Conservation (phyloP, 2,329 filamentous ascomycete species). For the Monilinia fructigena region DNA sequence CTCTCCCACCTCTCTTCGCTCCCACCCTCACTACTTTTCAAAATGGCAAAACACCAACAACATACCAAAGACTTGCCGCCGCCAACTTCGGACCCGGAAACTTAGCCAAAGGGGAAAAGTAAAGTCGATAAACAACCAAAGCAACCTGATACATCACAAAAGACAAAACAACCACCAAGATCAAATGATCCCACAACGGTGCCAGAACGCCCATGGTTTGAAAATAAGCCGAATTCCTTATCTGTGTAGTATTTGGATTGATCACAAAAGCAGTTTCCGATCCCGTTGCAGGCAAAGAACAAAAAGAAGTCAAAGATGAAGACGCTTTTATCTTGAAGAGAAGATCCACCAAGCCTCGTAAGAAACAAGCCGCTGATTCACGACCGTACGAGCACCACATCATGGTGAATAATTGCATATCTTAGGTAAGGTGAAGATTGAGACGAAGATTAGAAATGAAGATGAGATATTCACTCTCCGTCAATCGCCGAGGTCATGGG, state of each 20-base stretch:
- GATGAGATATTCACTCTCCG: no score
- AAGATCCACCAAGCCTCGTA: no score
- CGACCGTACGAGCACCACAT: no score
- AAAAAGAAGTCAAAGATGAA: not conserved
- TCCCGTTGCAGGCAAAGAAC: no score
- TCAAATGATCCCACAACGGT: not conserved
- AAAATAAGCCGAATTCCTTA: not conserved
- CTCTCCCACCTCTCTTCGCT: no score
- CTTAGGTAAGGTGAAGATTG: no score
- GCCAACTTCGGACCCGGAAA: slow-evolving; percentile 21
- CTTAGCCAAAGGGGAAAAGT: slow-evolving; percentile 2
- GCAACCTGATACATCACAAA: not conserved
- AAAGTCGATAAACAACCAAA: slow-evolving; percentile 18
- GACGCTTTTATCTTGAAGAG: not conserved
- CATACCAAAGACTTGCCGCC: slow-evolving; percentile 18
- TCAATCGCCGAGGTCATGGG: not conserved
- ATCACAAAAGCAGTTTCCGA: not conserved
- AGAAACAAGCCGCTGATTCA: no score
- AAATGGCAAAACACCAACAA: not conserved
- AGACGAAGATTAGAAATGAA: no score
- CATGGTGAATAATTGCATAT: not conserved
- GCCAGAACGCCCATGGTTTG: not conserved
- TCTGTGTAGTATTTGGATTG: not conserved
- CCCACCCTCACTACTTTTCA: accelerated
- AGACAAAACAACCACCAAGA: not conserved